phyloP scores from a whole-genome alignment of 768 basidiomycete species.

The Thelephora ganbajun region DNA sequence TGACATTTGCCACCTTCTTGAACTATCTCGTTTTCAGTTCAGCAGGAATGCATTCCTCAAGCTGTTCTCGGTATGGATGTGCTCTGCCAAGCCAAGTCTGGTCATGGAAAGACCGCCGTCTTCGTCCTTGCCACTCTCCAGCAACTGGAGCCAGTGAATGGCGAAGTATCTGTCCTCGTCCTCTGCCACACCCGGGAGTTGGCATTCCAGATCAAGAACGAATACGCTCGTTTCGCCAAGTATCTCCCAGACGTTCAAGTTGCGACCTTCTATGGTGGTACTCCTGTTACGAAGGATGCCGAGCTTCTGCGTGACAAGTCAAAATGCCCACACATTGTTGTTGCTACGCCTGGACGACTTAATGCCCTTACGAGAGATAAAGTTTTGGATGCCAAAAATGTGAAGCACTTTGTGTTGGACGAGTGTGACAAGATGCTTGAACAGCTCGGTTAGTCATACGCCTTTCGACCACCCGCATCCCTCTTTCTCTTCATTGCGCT shows the following conservation, averaged over 20 bases:
- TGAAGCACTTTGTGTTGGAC: slow-evolving; percentile 99
- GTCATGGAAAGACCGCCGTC: slow-evolving; percentile 97
- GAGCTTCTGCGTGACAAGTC: slow-evolving; percentile 90
- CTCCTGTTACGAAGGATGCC: slow-evolving; percentile 84
- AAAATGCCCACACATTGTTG: slow-evolving; percentile 98
- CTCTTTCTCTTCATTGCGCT: slow-evolving; percentile 35
- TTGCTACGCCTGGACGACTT: slow-evolving; percentile 94
- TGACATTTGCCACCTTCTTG: not conserved
- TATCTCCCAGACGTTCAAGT: slow-evolving; percentile 99
- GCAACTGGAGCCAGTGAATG: slow-evolving; percentile 95
- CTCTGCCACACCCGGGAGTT: slow-evolving; percentile 99
- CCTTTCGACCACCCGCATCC: slow-evolving; percentile 51
- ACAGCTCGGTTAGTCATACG: slow-evolving; percentile 99
- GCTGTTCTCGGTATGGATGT: slow-evolving; percentile 99
- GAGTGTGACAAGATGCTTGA: slow-evolving; percentile 99
- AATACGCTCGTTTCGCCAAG: slow-evolving; percentile 97
- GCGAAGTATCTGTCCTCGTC: slow-evolving; percentile 95
- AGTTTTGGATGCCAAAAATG: slow-evolving; percentile 84
- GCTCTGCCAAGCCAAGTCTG: slow-evolving; percentile 98
- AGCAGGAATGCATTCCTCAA: slow-evolving; percentile 99
- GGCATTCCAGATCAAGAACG: slow-evolving; percentile 99
- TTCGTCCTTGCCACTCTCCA: slow-evolving; percentile 97
- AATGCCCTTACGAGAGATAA: slow-evolving; percentile 95
- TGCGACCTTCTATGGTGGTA: slow-evolving; percentile 96
- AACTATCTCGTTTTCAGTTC: slow-evolving; percentile 40